A percentile compares a stretch with the other conserved stretches of the same genome.
phyloP scores from a whole-genome alignment of 2,329 filamentous ascomycete genomes.

The Fusarium sp. region DNA sequence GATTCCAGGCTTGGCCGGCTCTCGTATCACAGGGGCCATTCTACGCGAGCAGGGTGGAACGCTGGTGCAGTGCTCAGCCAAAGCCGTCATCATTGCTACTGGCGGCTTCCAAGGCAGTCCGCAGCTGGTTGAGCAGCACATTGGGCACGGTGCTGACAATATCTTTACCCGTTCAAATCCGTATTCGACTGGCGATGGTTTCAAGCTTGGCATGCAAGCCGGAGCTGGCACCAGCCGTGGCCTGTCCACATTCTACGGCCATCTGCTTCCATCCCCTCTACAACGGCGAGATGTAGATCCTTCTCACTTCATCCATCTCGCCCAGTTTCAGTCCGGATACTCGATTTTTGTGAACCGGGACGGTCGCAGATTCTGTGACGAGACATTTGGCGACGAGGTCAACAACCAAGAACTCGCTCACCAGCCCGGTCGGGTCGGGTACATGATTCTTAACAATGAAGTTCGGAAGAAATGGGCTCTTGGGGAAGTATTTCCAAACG shows the following conservation, averaged over 20 bases:
- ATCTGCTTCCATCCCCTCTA: slow-evolving; percentile 26
- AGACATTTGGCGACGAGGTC: slow-evolving; percentile 34
- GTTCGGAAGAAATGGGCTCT: slow-evolving; percentile 27
- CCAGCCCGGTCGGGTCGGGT: slow-evolving; percentile 23
- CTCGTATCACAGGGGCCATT: slow-evolving; percentile 15
- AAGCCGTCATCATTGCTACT: slow-evolving; percentile 28
- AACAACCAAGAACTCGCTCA: slow-evolving; percentile 34
- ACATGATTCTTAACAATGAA: slow-evolving; percentile 33
- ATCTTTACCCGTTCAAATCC: slow-evolving; percentile 34
- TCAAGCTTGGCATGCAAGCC: slow-evolving; percentile 20
- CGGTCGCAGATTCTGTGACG: slow-evolving; percentile 29
- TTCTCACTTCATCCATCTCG: slow-evolving; percentile 32
- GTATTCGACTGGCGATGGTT: slow-evolving; percentile 30
- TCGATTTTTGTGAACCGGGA: slow-evolving; percentile 25
- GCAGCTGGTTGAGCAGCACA: slow-evolving; percentile 19
- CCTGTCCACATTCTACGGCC: slow-evolving; percentile 32
- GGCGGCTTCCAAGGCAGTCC: slow-evolving; percentile 34
- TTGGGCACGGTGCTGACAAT: slow-evolving; percentile 25
- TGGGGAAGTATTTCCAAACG: slow-evolving; percentile 30
- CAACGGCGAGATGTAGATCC: slow-evolving; percentile 22
- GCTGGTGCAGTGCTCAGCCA: slow-evolving; percentile 18
- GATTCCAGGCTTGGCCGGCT: neutral
- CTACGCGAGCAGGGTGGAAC: slow-evolving; percentile 13
- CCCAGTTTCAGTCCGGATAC: slow-evolving; percentile 34
- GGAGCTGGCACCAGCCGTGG: slow-evolving; percentile 27